Conservation (phyloP, 106 monocot species). For the Dendrobium catenatum region DNA sequence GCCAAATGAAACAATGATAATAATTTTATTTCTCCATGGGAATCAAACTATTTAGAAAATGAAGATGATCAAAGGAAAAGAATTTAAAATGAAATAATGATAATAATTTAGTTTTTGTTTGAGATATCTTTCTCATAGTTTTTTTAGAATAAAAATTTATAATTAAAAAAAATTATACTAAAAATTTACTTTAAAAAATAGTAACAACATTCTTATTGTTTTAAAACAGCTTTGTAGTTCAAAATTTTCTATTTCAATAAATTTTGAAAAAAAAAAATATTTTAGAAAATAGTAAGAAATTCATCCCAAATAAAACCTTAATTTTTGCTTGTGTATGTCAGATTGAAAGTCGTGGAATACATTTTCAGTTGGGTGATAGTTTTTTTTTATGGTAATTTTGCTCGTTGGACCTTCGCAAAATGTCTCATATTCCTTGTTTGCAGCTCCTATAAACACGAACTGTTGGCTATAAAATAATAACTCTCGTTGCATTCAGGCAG, state of each 20-base stretch:
- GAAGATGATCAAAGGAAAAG: not conserved
- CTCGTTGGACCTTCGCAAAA: not conserved
- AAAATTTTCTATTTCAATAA: no score
- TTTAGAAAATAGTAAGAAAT: no score
- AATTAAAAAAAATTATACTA: no score
- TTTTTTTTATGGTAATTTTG: conserved; percentile 7
- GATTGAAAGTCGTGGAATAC: not conserved
- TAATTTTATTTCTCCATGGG: not conserved
- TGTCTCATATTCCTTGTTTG: not conserved
- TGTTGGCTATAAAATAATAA: not conserved
- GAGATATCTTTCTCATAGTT: no score
- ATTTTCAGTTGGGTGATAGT: not conserved
- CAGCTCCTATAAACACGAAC: not conserved
- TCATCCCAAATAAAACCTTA: not conserved
- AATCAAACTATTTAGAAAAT: not conserved
- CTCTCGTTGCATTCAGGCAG: conserved; percentile 38
- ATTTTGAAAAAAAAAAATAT: no score
- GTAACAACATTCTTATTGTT: no score
- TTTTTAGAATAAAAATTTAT: no score
- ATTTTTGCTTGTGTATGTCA: not conserved
- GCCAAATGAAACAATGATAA: no score
- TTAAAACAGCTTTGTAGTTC: no score
- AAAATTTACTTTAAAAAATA: no score
- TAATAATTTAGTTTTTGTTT: not conserved
- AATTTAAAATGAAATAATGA: not conserved